A percentile compares a stretch with the other conserved stretches of the same genome.
Conservation (phyloP, 2,329 filamentous ascomycete species). For the Fusarium pseudograminearum region DNA sequence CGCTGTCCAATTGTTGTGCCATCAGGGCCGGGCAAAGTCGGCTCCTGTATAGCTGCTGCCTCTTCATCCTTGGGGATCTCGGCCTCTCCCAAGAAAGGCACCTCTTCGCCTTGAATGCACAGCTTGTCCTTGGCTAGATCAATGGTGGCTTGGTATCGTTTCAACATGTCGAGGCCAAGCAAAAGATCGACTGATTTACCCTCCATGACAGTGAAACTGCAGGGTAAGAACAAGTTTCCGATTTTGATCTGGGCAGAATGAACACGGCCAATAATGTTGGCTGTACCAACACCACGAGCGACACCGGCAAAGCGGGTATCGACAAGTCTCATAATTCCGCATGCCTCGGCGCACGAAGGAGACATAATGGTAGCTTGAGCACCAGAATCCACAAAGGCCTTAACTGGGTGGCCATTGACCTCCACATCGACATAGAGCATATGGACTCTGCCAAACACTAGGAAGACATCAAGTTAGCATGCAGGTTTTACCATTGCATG, state of each 20-base stretch:
- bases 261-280: constrained; percentile 92
- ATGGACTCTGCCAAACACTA: constrained; percentile 93
- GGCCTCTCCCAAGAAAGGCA: constrained; percentile 90
- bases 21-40: constrained; percentile 84
- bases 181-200: constrained; percentile 95
- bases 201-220: constrained; percentile 99
- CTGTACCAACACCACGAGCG: constrained; percentile 92
- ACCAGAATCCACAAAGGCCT: constrained; percentile 96
- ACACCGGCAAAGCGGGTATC: constrained; percentile 93
- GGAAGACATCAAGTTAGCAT: constrained; percentile 13
- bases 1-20: constrained; percentile 89
- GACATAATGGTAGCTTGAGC: constrained; percentile 99
- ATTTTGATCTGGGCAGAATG: constrained; percentile 97
- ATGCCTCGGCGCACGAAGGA: constrained; percentile 87
- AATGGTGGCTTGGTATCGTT: constrained; percentile 92
- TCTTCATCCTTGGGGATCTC: constrained; percentile 92
- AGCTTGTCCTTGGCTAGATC: constrained; percentile 88
- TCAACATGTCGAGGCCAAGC: constrained; percentile 95
- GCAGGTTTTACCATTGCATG: neutral
- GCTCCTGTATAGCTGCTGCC: constrained; percentile 80
- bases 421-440: constrained; percentile 97
- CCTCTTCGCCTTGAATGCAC: constrained; percentile 87
- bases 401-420: constrained; percentile 92
- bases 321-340: constrained; percentile 95
- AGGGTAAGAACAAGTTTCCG: constrained; percentile 85